Evolutionary conservation across 208 protist genomes (phyloP), one percentile per base, ranked within the genome.

Genomic region (Trypanosoma mega): DNA sequence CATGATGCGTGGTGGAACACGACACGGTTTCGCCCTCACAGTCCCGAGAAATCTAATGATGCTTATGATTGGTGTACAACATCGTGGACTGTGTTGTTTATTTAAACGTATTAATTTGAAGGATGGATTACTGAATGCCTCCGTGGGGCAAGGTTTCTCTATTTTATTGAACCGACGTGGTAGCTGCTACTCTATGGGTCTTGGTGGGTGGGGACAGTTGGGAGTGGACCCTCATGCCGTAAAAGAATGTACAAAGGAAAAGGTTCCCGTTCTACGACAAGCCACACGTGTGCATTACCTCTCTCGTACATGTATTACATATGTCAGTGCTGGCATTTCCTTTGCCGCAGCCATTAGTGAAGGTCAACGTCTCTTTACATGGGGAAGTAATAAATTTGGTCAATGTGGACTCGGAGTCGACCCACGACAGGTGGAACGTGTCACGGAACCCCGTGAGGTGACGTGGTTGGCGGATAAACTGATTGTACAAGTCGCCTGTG

Each of bases 351-450:
- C 78, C 29, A 72, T 93, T 48, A 78, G 65, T n/a, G 81, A 91
- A 52, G 68, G 74, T 49, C 77, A 93, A 49, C 78, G 80, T 16
- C 78, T 93, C 39, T 93, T 79, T 48, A 46, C 78, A 23, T 93
- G 87, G 84, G 87, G 87, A 57, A 93, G 81, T 72, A 93, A 93
- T 65, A 84, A 72, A 59, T 82, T 86, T 58, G 81, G 69, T 31
- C 87, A 93, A 71, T 83, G 82, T 65, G 87, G 82, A 47, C 63
- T 91, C 70, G 87, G 83, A 51, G 56, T 87, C 4, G 75, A 87
- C 52, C 83, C 83, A 9, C 63, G 63, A 45, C 76, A 82, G 62
- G 61, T 69, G 49, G 58, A 68, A 66, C 74, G 73, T 58, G 79
- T 93, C 31, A 39, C 46, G 43, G 53, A 75, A 48, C 87, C 87